phyloP scores from a whole-genome alignment of 2,329 filamentous ascomycete species.

The Diaporthe sp. region DNA sequence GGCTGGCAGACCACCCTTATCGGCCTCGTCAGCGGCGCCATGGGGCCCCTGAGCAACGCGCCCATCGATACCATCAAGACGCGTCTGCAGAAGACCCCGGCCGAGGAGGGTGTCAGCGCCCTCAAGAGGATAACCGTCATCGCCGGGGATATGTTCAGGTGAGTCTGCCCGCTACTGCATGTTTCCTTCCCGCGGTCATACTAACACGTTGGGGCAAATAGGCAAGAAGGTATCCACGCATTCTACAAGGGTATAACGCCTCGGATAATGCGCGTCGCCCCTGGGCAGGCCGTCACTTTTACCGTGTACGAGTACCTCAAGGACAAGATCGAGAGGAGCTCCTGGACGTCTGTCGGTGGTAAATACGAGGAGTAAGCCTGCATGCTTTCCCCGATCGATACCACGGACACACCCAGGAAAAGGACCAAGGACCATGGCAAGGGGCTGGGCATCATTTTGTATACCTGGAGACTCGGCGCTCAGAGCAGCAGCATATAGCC shows the following conservation, averaged over 20 bases:
- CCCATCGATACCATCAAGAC: slow-evolving; percentile 99
- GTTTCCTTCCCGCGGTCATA: background rate
- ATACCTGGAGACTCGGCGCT: slow-evolving; percentile 17
- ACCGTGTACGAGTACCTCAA: slow-evolving; percentile 85
- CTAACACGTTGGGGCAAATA: slow-evolving; percentile 51
- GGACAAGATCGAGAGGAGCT: slow-evolving; percentile 78
- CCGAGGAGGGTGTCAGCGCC: slow-evolving; percentile 84
- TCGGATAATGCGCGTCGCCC: slow-evolving; percentile 95
- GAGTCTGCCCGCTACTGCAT: slow-evolving; percentile 47
- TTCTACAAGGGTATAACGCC: slow-evolving; percentile 99
- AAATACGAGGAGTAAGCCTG: slow-evolving; percentile 75
- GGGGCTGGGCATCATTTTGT: background rate
- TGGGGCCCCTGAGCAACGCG: slow-evolving; percentile 96
- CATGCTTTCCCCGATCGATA: background rate
- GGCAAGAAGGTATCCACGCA: slow-evolving; percentile 91
- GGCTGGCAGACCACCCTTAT: slow-evolving; percentile 93
- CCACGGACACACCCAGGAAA: background rate
- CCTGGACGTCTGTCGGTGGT: slow-evolving; percentile 70
- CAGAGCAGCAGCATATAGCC: slow-evolving; percentile 32
- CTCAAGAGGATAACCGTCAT: slow-evolving; percentile 84
- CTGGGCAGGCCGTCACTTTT: slow-evolving; percentile 86
- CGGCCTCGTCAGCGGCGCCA: slow-evolving; percentile 90
- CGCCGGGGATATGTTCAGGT: slow-evolving; percentile 87
- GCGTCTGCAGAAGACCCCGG: slow-evolving; percentile 89
- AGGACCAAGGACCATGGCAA: background rate